These are phyloP conservation scores for Umbilicus rupestris DNA, from an alignment of 164 flowering plant species.

Conservation along the genomic window DNA sequence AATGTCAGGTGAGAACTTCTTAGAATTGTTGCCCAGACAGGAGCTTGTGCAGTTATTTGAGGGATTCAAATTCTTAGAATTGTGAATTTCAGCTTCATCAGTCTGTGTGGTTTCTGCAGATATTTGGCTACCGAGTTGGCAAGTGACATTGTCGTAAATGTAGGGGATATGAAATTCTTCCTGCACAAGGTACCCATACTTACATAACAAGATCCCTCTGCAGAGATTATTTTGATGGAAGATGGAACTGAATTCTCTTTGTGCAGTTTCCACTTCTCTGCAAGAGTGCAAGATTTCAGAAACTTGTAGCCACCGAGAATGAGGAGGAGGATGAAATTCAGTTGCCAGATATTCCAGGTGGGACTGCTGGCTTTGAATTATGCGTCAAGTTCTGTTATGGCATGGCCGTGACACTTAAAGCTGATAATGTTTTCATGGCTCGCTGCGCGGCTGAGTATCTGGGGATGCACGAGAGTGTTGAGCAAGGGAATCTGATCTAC, in stretches of 20 bases:
- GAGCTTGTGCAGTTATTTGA: not conserved
- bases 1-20: slow-evolving; percentile 43
- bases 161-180: slow-evolving; percentile 71
- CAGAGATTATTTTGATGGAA: not conserved
- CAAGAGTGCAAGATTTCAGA: slow-evolving; percentile 66
- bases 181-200: slow-evolving; percentile 67
- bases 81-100: not conserved
- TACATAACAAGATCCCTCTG: not conserved
- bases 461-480: slow-evolving; percentile 79
- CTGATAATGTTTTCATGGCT: slow-evolving; percentile 65
- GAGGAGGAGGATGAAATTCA: slow-evolving; percentile 51
- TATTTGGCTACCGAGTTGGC: slow-evolving; percentile 80
- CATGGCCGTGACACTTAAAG: slow-evolving; percentile 78
- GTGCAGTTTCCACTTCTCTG: slow-evolving; percentile 93
- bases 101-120: slow-evolving; percentile 31
- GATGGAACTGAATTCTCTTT: slow-evolving; percentile 8
- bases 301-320: slow-evolving; percentile 39
- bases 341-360: slow-evolving; percentile 82
- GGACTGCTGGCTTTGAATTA: slow-evolving; percentile 74
- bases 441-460: slow-evolving; percentile 95
- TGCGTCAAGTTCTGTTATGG: slow-evolving; percentile 98
- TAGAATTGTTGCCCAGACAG: too few species aligned
- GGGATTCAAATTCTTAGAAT: not conserved
- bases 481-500: slow-evolving; percentile 82
- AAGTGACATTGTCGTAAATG: slow-evolving; percentile 50